Evolutionary conservation across 2,329 filamentous ascomycete genomes (phyloP).

Genomic region (Ceratocystis variospora): DNA sequence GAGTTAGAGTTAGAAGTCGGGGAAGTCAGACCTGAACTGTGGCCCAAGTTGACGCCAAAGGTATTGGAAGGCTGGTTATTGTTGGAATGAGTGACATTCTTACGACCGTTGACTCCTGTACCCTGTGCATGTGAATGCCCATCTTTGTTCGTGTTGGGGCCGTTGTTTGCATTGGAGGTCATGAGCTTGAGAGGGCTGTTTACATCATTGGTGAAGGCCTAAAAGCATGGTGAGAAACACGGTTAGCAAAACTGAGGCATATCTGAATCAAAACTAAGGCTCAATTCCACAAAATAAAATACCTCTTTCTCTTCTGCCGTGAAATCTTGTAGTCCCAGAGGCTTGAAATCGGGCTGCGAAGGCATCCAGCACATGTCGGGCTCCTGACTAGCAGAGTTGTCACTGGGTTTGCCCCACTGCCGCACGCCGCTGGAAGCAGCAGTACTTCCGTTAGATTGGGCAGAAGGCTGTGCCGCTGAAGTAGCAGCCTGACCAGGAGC

Average conservation of each 20-base stretch:
- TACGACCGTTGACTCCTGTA: constrained; percentile 53
- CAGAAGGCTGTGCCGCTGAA: constrained; percentile 30
- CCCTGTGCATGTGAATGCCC: constrained; percentile 26
- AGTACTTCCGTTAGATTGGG: not conserved
- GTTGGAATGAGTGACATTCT: constrained; percentile 60
- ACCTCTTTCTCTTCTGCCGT: constrained; percentile 47
- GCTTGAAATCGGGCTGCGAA: constrained; percentile 48
- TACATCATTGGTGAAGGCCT: constrained; percentile 75
- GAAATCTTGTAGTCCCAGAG: constrained; percentile 61
- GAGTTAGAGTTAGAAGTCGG: constrained; percentile 51
- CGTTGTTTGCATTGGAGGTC: constrained; percentile 50
- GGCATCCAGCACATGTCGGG: constrained; percentile 89
- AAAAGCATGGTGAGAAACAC: constrained; percentile 11
- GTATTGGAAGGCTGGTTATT: constrained; percentile 29
- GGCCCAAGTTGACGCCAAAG: constrained; percentile 43
- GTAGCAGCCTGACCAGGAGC: constrained; percentile 45
- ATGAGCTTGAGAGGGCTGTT: constrained; percentile 80
- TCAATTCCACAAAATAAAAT: constrained; percentile 16
- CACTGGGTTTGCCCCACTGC: constrained; percentile 65
- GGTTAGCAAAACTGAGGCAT: not conserved
- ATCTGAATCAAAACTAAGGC: not conserved
- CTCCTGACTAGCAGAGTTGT: constrained; percentile 60
- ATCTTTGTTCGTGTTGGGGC: constrained; percentile 12
- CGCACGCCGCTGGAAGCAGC: constrained; percentile 28
- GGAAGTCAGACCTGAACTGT: not conserved